phyloP scores from a whole-genome alignment of 768 basidiomycete genomes.

The Neoboletus magnificus region DNA sequence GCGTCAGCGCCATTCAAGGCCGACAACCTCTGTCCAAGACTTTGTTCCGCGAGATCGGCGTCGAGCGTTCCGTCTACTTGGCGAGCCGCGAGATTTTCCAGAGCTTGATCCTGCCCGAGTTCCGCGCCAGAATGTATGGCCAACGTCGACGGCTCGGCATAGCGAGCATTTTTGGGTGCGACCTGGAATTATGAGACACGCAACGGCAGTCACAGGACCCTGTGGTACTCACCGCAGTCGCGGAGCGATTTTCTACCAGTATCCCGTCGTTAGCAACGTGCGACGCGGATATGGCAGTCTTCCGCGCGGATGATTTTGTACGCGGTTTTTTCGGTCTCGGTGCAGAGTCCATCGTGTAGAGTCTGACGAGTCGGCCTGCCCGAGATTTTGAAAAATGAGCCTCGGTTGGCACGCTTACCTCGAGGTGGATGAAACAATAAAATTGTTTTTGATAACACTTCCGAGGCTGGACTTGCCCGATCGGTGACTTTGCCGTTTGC shows the following conservation, averaged over 20 bases:
- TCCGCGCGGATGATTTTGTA: conserved; percentile 43
- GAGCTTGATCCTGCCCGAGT: conserved; percentile 53
- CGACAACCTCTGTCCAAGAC: conserved; percentile 85
- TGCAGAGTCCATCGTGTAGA: conserved; percentile 38
- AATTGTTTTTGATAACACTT: not conserved
- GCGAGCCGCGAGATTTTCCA: conserved; percentile 47
- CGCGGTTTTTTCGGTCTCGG: conserved; percentile 51
- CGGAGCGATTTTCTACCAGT: conserved; percentile 22
- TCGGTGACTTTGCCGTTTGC: conserved; percentile 8
- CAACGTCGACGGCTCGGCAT: conserved; percentile 59
- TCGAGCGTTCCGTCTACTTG: conserved; percentile 71
- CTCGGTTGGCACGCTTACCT: not conserved
- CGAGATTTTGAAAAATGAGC: not conserved
- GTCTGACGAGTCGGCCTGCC: not conserved
- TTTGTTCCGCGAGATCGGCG: conserved; percentile 84
- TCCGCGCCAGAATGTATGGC: conserved; percentile 65
- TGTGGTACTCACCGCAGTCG: conserved; percentile 16
- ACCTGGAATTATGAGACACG: conserved; percentile 31
- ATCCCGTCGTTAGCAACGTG: conserved; percentile 16
- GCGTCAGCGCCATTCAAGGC: conserved; percentile 54
- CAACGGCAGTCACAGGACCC: not conserved
- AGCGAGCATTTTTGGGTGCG: conserved; percentile 55
- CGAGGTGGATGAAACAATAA: not conserved
- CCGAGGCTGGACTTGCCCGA: conserved; percentile 14
- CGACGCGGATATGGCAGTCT: conserved; percentile 5